Base-by-base conservation (phyloP, 352 stramenopile species). In the Plasmopara halstedii region DNA sequence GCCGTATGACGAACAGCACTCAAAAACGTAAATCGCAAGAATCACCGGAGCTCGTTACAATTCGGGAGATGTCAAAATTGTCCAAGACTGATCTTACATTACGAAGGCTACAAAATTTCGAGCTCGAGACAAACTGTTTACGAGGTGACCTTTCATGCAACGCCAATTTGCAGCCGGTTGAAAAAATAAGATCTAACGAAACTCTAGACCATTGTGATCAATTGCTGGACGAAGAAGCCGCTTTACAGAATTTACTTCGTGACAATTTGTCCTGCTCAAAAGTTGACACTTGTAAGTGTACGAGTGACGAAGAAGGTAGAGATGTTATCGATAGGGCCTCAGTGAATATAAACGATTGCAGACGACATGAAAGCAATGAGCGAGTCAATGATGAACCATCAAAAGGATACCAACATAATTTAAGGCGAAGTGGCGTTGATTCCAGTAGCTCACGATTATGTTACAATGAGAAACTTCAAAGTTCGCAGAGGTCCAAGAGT, bases 21-120 rank as follows among this genome's bases (percentile, higher is more conserved):
- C 50, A 31, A 36, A 58, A 38, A 56, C 58, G 45, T 37, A 53
- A 39, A 18, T 68, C 53, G 4, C 52, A 65, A 46, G 61, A 70
- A 21, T 56, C 42, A 17, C 53, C 53, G 15, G 61, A 73, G 14
- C 37, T 73, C 13, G 56, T 66, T 27, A 73, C 64, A 3, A 73
- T 73, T 53, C 46, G 64, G 34, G 64, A 73, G 46, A 15, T 49
- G 10, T 37, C 62, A n/a, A 46, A 40, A 23, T 21, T 49, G 11
- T 53, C 46, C 19, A 56, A 52, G 29, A 40, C 35, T 3, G 40
- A 55, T 42, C 55, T 38, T 38, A 34, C 31, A 8, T 46, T 40
- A 42, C 56, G 14, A 46, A 56, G 53, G 9, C 36, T 53, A 13
- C 18, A 50, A 23, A 27, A 32, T 1, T 36, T 0, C 33, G 23